Evolutionary conservation across 257 asterid genomes (phyloP), one percentile per base, ranked within the genome.

Genomic region (Solanum pimpinellifolium): DNA sequence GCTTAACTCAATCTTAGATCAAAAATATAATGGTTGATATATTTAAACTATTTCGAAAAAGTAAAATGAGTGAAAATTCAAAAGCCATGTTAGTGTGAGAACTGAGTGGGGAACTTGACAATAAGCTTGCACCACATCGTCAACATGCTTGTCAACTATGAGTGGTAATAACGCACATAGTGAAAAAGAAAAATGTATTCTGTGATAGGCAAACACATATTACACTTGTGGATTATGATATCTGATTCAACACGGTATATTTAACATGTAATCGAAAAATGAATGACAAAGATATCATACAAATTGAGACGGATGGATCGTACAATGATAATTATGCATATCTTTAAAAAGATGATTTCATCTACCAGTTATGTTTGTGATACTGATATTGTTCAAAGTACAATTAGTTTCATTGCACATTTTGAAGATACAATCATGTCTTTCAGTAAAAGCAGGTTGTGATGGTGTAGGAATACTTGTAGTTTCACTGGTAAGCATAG

Each of bases 401-500:
- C 37, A 77, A 35, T 41, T 25, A 23, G 11, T 41, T 76, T 76
- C 83, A 41, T 72, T 76, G 73, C 73, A 27, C 73, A 66, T 66
- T 66, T 27, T 66, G 33, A 66, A 66, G 37, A 66, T 25, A 25
- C 73, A 2, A 66, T 33, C 35, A 33, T 4, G 35, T 23, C 90
- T 83, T 83, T 91, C 91, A 23, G 92, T 90, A 77, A 87, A 93
- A 69, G 93, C 87, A 46, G 94, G 95, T 35, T 60, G 52, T 52
- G 33, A 56, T 5, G 95, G 95, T 87, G 60, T 46, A 7, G 81
- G 89, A 87, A 93, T 41, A 83, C 37, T n/a, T 37, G 88, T 60
- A 20, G 31, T 87, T 84, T 92, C 95, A 44, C 90, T 92, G 39
- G 80, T 92, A 12, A 94, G 86, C 95, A 93, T 91, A 14, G 85